These are phyloP conservation scores for Diutina mesorugosa DNA, from an alignment of 1,139 yeast genomes.

Conservation along the genomic window DNA sequence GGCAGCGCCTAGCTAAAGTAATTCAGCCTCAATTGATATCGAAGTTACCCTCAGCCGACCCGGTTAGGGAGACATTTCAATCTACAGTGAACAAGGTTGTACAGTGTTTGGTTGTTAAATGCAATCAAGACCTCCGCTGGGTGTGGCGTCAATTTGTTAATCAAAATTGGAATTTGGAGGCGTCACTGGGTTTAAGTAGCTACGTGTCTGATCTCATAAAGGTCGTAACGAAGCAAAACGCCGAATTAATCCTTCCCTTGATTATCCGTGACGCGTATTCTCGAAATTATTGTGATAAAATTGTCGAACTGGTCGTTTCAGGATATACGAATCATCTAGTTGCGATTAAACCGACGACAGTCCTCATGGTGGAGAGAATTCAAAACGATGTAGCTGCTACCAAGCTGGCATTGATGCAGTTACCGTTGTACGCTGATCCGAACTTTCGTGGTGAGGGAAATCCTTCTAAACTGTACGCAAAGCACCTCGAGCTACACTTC, in stretches of 20 bases:
- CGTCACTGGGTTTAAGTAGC: slow-evolving; percentile 58
- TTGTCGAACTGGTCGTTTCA: slow-evolving; percentile 50
- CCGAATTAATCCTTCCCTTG: slow-evolving; percentile 34
- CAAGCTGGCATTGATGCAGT: slow-evolving; percentile 37
- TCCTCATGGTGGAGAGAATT: slow-evolving; percentile 71
- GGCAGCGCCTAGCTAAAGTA: not conserved
- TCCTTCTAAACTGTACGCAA: slow-evolving; percentile 27
- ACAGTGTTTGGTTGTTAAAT: slow-evolving; percentile 41
- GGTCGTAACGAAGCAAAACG: slow-evolving; percentile 29
- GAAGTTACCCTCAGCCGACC: not conserved
- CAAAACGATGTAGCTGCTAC: slow-evolving; percentile 57
- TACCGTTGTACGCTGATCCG: slow-evolving; percentile 36
- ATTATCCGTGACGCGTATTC: slow-evolving; percentile 61
- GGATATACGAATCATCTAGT: slow-evolving; percentile 49
- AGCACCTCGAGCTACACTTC: slow-evolving; percentile 37
- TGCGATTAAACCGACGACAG: slow-evolving; percentile 51
- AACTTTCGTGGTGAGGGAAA: slow-evolving; percentile 9
- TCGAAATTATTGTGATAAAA: slow-evolving; percentile 63
- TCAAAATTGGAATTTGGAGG: slow-evolving; percentile 59
- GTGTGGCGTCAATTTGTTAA: slow-evolving; percentile 83
- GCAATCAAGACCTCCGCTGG: slow-evolving; percentile 49
- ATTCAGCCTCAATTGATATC: not conserved
- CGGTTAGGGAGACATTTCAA: not conserved
- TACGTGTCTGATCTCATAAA: slow-evolving; percentile 49
- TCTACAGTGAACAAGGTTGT: slow-evolving; percentile 12